Evolutionary conservation across 148 eudicot species (phyloP).

Genomic region (Vaccinium myrtillus): DNA sequence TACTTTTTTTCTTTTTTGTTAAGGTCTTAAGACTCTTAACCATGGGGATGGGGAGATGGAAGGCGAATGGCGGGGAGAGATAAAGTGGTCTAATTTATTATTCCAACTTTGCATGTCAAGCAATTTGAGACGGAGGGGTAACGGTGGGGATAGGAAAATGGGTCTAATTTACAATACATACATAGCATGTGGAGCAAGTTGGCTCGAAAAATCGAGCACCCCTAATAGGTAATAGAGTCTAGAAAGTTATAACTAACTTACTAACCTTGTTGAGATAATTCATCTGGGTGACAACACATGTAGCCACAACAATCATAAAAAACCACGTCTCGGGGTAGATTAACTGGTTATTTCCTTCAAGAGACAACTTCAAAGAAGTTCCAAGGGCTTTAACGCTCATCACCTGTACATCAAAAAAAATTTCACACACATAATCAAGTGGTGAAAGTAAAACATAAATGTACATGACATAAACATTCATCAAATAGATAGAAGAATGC

Average conservation of each 20-base stretch:
- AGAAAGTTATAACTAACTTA: constrained; percentile 32
- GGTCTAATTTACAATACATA: not conserved
- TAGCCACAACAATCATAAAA: constrained; percentile 50
- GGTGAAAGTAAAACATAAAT: not conserved
- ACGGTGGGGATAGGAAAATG: not conserved
- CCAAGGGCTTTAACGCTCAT: constrained; percentile 82
- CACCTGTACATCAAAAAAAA: constrained; percentile 41
- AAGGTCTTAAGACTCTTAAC: not conserved
- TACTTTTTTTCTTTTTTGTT: not conserved
- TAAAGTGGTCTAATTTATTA: not conserved
- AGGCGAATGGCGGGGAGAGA: not conserved
- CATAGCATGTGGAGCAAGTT: not conserved
- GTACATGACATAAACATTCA: not conserved
- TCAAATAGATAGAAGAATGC: not conserved
- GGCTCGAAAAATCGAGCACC: not conserved
- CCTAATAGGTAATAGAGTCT: not conserved
- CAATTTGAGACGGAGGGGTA: not conserved
- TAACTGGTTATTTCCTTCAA: constrained; percentile 67
- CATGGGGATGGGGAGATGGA: not conserved
- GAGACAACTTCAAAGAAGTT: constrained; percentile 59
- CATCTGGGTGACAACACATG: constrained; percentile 61
- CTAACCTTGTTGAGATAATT: constrained; percentile 73
- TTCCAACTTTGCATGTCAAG: not conserved
- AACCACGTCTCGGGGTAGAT: constrained; percentile 66
- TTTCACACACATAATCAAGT: not conserved